Percentiles rank a stretch among this genome's conserved stretches.
phyloP scores from a whole-genome alignment of 768 basidiomycete species.

The Phylloporus sp. region DNA sequence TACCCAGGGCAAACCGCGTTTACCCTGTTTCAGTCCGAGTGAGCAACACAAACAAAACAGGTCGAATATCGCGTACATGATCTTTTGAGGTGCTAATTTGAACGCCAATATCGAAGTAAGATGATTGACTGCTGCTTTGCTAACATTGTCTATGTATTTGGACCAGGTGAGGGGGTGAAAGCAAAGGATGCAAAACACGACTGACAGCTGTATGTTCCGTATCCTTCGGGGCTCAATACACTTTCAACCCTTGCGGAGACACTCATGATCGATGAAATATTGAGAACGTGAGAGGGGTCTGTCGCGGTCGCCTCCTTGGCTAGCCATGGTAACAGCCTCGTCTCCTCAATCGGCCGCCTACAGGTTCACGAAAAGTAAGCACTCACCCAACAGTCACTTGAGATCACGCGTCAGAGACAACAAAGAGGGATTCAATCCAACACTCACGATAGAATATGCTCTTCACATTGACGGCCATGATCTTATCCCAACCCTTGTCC shows the following conservation, averaged over 20 bases:
- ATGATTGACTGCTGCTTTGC: constrained; percentile 87
- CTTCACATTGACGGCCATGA: constrained; percentile 83
- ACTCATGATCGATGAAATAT: constrained; percentile 72
- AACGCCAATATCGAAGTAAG: constrained; percentile 69
- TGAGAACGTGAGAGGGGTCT: constrained; percentile 76
- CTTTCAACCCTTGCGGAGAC: constrained; percentile 49
- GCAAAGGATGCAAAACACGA: constrained; percentile 11
- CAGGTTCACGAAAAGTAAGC: neutral
- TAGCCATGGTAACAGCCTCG: constrained; percentile 44
- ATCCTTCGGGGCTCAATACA: constrained; percentile 48
- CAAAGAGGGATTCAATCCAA: too few species aligned
- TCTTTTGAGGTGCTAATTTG: constrained; percentile 53
- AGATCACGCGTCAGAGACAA: neutral
- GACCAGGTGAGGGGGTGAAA: neutral
- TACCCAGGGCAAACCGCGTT: constrained; percentile 85
- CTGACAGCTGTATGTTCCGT: constrained; percentile 79
- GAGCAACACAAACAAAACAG: neutral
- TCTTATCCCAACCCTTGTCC: constrained; percentile 81
- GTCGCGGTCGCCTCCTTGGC: constrained; percentile 56
- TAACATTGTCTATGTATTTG: constrained; percentile 56
- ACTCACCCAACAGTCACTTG: constrained; percentile 44
- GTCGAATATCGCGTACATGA: constrained; percentile 53
- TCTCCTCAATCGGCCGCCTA: neutral
- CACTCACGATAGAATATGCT: constrained; percentile 73
- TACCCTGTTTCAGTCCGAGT: constrained; percentile 43